Evolutionary conservation across 352 stramenopile genomes (phyloP).

Genomic region (Pythium oligandrum): DNA sequence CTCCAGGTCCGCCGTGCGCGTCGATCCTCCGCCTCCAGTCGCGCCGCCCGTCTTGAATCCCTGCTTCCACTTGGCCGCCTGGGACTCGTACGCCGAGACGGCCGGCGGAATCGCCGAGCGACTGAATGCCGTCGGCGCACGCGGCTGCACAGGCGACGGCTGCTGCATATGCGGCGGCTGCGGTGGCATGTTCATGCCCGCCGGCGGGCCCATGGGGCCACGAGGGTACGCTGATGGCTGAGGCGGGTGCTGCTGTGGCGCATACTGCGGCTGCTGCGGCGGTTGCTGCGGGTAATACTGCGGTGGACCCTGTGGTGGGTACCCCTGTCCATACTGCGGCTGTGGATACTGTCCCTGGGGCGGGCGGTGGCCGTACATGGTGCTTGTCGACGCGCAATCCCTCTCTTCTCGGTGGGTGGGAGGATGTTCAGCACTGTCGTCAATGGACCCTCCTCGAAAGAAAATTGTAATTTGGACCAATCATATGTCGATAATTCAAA

Average conservation of each 20-base stretch:
- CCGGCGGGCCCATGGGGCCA: too few species aligned
- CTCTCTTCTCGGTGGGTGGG: too few species aligned
- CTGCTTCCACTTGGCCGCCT: slow-evolving; percentile 72
- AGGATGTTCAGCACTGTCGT: too few species aligned
- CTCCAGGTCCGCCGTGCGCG: slow-evolving; percentile 52
- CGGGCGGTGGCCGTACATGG: not conserved
- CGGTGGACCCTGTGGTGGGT: slow-evolving; percentile 8
- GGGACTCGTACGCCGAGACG: slow-evolving; percentile 66
- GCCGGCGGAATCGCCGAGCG: slow-evolving; percentile 6
- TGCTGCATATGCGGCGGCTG: slow-evolving; percentile 3
- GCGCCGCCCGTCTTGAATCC: slow-evolving; percentile 40
- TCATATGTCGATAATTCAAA: too few species aligned
- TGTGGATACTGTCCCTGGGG: slow-evolving; percentile 3
- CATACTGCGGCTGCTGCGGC: slow-evolving; percentile 6
- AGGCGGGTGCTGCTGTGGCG: slow-evolving; percentile 9
- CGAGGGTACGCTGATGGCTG: too few species aligned
- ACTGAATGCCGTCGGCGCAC: not conserved
- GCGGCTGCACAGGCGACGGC: not conserved
- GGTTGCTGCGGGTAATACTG: slow-evolving; percentile 7
- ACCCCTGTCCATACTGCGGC: slow-evolving; percentile 4
- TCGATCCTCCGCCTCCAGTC: not conserved
- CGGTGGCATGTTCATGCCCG: not conserved
- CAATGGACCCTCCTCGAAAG: too few species aligned
- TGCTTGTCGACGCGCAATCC: too few species aligned
- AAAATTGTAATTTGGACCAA: too few species aligned